Base-by-base conservation (phyloP, 2,329 filamentous ascomycete genomes). In the Apiospora pterosperma region DNA sequence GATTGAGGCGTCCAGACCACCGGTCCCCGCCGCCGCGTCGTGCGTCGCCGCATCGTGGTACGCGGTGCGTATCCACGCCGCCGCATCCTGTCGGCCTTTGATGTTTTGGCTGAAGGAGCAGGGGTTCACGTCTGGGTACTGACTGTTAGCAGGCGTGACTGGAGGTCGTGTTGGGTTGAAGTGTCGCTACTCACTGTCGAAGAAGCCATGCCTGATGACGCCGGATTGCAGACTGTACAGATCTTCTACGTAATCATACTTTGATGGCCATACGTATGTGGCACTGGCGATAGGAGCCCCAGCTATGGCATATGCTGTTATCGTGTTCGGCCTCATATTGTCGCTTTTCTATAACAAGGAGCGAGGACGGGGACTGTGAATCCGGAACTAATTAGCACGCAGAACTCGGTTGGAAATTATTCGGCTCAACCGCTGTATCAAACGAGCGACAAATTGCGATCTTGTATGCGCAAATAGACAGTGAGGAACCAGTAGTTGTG, bases 1-100 rank as follows among this genome's bases (percentile, higher is more conserved):
- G 61, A 71, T 69, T 6, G 67, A 70, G 21, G 69, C 70, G 31
- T 72, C 70, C 6, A 72, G 23, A 0, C 70, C 70, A 14, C 70
- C 70, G 1, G 64, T 68, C 19, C 67, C 69, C 1, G 67, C 61
- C 5, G n/a, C 41, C 4, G 64, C 64, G 52, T 71, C 66, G n/a
- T 67, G 65, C 3, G 70, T 71, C 36, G 69, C 62, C 61, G 70
- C 68, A 42, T 72, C 70, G 41, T 72, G 70, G 42, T 69, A 71
- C 12, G 68, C 69, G 3, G 68, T 68, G 14, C 69, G 68, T n/a
- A 72, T 61, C 70, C 70, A 72, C 48, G 71, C 69, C 25, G 69
- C 69, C 5, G 69, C 65, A 64, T 69, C 65, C 28, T 68, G 62
- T 10, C 63, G 63, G 5, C 67, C 69, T 10, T 38, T 41, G 2